phyloP scores from a whole-genome alignment of 2,329 filamentous ascomycete genomes.

The Atkinsonella texensis region DNA sequence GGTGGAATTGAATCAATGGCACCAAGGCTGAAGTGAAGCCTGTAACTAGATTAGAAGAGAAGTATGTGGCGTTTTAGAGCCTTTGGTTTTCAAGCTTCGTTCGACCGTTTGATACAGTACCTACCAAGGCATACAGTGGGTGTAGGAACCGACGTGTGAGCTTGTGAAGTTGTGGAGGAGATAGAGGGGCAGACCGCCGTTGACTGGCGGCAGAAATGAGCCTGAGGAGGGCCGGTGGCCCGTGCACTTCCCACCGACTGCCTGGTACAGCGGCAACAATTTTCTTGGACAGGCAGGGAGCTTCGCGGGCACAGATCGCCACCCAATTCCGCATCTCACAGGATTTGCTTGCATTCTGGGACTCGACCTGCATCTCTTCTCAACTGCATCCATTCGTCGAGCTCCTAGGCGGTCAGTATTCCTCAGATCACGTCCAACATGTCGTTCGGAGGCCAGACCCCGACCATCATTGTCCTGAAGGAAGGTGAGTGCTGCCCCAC shows the following conservation, averaged over 20 bases:
- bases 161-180: background rate
- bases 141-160: background rate
- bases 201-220: constrained; percentile 1
- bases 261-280: constrained; percentile 4
- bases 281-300: constrained; percentile 5
- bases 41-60: no score
- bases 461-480: constrained; percentile 95
- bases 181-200: background rate
- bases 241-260: constrained; percentile 1
- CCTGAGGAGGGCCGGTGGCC: background rate
- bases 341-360: background rate
- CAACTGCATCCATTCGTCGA: constrained; percentile 7
- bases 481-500: constrained; percentile 57
- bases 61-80: no score
- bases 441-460: constrained; percentile 96
- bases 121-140: background rate
- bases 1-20: no score
- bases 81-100: no score
- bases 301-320: background rate
- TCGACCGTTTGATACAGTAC: no score
- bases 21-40: no score
- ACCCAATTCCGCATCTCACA: background rate
- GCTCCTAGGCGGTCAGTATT: constrained; percentile 5
- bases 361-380: background rate
- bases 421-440: constrained; percentile 36